phyloP scores from a whole-genome alignment of 2,329 filamentous ascomycete genomes.

The Apiospora pterosperma region DNA sequence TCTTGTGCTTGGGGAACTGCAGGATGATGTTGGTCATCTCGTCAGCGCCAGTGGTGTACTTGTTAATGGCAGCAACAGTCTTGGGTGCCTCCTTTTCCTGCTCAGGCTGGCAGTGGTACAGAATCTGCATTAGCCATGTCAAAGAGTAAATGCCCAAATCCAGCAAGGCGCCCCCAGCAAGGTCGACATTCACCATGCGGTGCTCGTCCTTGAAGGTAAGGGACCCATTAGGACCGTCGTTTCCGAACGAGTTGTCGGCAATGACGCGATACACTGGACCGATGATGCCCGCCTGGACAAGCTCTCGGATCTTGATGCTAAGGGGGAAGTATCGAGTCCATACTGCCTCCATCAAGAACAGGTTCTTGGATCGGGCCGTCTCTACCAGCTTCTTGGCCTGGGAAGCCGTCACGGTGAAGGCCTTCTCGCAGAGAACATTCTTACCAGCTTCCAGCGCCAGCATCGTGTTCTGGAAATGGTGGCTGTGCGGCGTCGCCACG shows the following conservation, averaged over 20 bases:
- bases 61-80: slow-evolving; percentile 66
- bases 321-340: slow-evolving; percentile 90
- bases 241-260: slow-evolving; percentile 59
- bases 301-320: slow-evolving; percentile 69
- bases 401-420: slow-evolving; percentile 78
- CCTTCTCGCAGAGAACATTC: slow-evolving; percentile 87
- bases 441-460: slow-evolving; percentile 81
- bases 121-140: slow-evolving; percentile 86
- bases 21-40: slow-evolving; percentile 76
- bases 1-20: slow-evolving; percentile 66
- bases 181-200: slow-evolving; percentile 77
- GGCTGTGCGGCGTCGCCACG: slow-evolving; percentile 85
- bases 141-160: slow-evolving; percentile 87
- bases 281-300: slow-evolving; percentile 53
- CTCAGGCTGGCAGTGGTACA: slow-evolving; percentile 76
- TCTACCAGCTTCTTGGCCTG: slow-evolving; percentile 72
- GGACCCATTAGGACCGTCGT: slow-evolving; percentile 52
- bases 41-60: slow-evolving; percentile 72
- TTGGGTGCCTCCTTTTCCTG: slow-evolving; percentile 64
- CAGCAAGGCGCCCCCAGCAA: slow-evolving; percentile 78
- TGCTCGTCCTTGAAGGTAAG: slow-evolving; percentile 58
- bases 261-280: slow-evolving; percentile 60
- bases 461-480: slow-evolving; percentile 89
- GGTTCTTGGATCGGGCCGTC: slow-evolving; percentile 67
- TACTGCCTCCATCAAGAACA: slow-evolving; percentile 83